Evolutionary conservation across 805 yeast species (phyloP), one percentile per base, ranked within the genome.

Genomic region (Candida suzukii): DNA sequence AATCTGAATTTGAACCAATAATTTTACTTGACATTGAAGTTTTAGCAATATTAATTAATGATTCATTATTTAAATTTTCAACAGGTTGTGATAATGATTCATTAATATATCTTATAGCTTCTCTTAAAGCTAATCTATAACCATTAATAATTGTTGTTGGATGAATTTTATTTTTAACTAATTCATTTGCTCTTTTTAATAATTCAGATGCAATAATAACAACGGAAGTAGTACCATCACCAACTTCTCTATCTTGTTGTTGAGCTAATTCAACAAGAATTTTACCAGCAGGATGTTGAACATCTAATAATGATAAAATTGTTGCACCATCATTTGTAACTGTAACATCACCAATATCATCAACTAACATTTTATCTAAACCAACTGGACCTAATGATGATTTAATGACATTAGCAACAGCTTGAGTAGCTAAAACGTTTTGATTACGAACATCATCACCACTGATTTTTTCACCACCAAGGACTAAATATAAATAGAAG

Each of bases 301-400:
- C 98, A 60, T 93, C 99, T 49, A 93, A 70, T 40, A 95, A 66
- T 10, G 88, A 75, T 48, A 93, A 70, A 54, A 93, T 93, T 4
- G 99, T 93, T 45, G 99, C 99, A 50, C 99, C 99, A 64, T 93
- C 99, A 65, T 93, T 93, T 36, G 99, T 93, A 39, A 93, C 97
- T 6, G 96, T 90, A 36, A 93, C 97, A 66, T 95, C 99, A 48
- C 99, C 99, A 65, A 93, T 95, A 57, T 93, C 99, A 64, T 93
- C 99, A 31, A 93, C 99, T 37, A 93, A 74, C 96, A 93, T 93
- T 69, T 93, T 93, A 68, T 93, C 99, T 40, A 93, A 73, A 22
- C 99, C 99, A 28, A 93, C 98, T 9, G 99, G 99, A 4, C 99
- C 99, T 43, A 93, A 70, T 1, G 98, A 90, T 13, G 96, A 82